phyloP scores from a whole-genome alignment of 805 yeast species.

The Allodekkera sacchari region DNA sequence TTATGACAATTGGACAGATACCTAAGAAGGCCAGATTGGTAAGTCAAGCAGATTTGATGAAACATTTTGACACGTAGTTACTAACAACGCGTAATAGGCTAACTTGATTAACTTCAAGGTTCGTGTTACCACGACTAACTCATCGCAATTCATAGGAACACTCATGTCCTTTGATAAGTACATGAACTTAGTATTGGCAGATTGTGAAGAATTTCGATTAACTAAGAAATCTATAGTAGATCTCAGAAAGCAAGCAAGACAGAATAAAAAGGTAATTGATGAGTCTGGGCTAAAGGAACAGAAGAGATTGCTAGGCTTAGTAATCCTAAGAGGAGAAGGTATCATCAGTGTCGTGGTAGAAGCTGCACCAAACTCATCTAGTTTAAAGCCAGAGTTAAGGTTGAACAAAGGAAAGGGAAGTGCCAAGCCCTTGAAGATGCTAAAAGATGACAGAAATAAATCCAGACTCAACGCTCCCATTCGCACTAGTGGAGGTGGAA shows the following conservation, averaged over 20 bases:
- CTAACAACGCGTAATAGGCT: slow-evolving; percentile 24
- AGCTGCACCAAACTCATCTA: slow-evolving; percentile 40
- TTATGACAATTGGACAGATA: slow-evolving; percentile 22
- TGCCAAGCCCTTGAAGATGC: slow-evolving; percentile 20
- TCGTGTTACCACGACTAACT: slow-evolving; percentile 68
- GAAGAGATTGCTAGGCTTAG: slow-evolving; percentile 70
- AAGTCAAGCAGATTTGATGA: slow-evolving; percentile 10
- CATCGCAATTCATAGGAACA: slow-evolving; percentile 69
- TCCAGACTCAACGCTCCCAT: slow-evolving; percentile 10
- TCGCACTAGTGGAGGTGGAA: slow-evolving; percentile 12
- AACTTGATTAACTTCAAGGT: slow-evolving; percentile 70
- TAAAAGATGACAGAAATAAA: slow-evolving; percentile 12
- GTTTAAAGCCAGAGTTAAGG: slow-evolving; percentile 23
- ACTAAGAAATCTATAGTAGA: slow-evolving; percentile 48
- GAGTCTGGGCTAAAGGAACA: slow-evolving; percentile 44
- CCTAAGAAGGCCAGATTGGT: slow-evolving; percentile 39
- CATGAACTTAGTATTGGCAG: slow-evolving; percentile 78
- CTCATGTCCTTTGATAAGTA: slow-evolving; percentile 83
- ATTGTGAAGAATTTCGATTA: slow-evolving; percentile 74
- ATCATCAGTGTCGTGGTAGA: slow-evolving; percentile 67
- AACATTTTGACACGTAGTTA: not conserved
- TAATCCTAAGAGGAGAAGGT: slow-evolving; percentile 82
- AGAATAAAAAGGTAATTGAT: slow-evolving; percentile 13
- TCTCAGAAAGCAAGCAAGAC: slow-evolving; percentile 16
- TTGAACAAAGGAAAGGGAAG: slow-evolving; percentile 25